A percentile compares a stretch with the other conserved stretches of the same genome.
These are phyloP conservation scores for Metschnikowia borealis DNA, from an alignment of 805 yeast genomes.

Conservation along the genomic window DNA sequence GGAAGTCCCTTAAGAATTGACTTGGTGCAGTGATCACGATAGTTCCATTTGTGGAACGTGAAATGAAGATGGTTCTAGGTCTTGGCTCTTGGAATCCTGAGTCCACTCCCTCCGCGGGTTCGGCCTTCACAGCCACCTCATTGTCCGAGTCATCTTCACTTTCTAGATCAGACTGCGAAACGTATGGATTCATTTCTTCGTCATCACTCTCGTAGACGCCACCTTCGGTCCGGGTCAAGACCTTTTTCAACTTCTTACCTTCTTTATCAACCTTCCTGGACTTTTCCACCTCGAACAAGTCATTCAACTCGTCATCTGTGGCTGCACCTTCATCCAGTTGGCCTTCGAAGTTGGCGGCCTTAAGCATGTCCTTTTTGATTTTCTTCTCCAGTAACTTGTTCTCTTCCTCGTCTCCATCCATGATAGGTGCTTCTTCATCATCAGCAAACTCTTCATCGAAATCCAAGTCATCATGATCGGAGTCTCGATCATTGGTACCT, in stretches of 20 bases:
- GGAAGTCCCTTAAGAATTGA: slow-evolving; percentile 59
- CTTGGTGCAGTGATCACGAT: slow-evolving; percentile 64
- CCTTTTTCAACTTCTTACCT: slow-evolving; percentile 80
- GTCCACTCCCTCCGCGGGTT: slow-evolving; percentile 23
- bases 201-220: slow-evolving; percentile 87
- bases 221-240: slow-evolving; percentile 79
- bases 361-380: slow-evolving; percentile 78
- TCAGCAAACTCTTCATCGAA: slow-evolving; percentile 97
- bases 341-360: slow-evolving; percentile 72
- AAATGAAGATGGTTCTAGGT: slow-evolving; percentile 20
- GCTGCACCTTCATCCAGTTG: slow-evolving; percentile 54
- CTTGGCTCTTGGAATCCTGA: slow-evolving; percentile 5
- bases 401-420: slow-evolving; percentile 95
- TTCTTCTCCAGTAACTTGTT: slow-evolving; percentile 82
- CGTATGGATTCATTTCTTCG: slow-evolving; percentile 75
- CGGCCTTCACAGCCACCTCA: slow-evolving; percentile 32
- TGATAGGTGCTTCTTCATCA: slow-evolving; percentile 97
- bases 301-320: slow-evolving; percentile 60
- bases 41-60: slow-evolving; percentile 33
- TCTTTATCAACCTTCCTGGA: slow-evolving; percentile 79
- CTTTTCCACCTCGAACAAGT: slow-evolving; percentile 58
- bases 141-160: slow-evolving; percentile 56
- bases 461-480: slow-evolving; percentile 89
- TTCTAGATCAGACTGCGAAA: slow-evolving; percentile 50
- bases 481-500: slow-evolving; percentile 50